Base-by-base conservation (phyloP, 2,329 filamentous ascomycete genomes). In the Dactylellina cionopaga region DNA sequence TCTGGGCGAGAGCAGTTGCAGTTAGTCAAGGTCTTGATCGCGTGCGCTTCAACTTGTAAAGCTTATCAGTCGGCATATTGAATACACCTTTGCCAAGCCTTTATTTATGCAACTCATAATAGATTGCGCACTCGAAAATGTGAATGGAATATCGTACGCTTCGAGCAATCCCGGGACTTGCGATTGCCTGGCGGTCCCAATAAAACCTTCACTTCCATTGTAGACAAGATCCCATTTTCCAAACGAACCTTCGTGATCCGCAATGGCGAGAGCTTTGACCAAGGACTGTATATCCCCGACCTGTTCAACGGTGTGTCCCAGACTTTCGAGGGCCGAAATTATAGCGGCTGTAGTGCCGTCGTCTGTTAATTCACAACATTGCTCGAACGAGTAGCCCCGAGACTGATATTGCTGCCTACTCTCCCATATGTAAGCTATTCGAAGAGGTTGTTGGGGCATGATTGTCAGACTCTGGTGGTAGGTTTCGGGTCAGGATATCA, bases 81-180 rank as follows among this genome's bases (percentile, higher is more conserved):
- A 43, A 17, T 24, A 11, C 24, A 49, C 46, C 62, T 78, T 78
- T 4, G 70, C 76, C 11, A 60, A 73, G 11, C 59, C 71, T 37
- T 78, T 77, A 44, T 77, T 74, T 27, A 74, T 54, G 51, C 70
- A 77, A 35, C 76, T 27, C 5, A 73, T 70, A 59, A 77, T 69
- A 6, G 74, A 77, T 9, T 74, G 73, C 3, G 76, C 74, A 66
- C 76, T 75, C 10, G 70, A 70, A 35, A 76, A 77, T 6, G 74
- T 76, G 51, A 64, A 76, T 9, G 76, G 76, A 35, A 78, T 74
- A n/a, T 59, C 54, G 72, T 77, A 78, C 1, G 76, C 76, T 43
- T 78, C 77, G 25, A 77, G 56, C 4, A 78, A 55, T n/a, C 74
- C 76, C 4, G 76, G 76, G 5, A 78, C 74, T 44, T 78, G 76